Percentiles rank a stretch among this genome's conserved stretches.
Evolutionary conservation across 352 stramenopile species (phyloP).

Genomic region (Pythium diclinum): DNA sequence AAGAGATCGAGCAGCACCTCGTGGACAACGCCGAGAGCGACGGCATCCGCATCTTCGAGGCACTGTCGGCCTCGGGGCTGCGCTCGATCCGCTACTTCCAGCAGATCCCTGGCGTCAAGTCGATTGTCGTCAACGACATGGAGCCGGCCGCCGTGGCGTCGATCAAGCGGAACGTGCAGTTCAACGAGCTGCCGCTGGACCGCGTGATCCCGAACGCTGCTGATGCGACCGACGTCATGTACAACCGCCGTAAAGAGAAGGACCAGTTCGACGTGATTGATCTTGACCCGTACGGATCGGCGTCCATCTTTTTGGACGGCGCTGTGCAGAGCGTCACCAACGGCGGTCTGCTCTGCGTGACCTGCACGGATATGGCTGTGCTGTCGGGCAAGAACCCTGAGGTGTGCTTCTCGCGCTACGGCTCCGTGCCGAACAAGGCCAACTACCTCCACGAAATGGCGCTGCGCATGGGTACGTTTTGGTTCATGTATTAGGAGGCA

Average conservation of each 20-base stretch:
- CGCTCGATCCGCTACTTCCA: conserved; percentile 99
- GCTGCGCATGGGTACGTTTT: conserved; percentile 66
- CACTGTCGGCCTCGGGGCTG: conserved; percentile 96
- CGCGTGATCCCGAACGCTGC: conserved; percentile 83
- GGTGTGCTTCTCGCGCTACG: conserved; percentile 87
- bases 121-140: conserved; percentile 99
- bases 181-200: conserved; percentile 81
- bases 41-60: conserved; percentile 97
- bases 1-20: conserved; percentile 74
- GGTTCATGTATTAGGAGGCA: neutral
- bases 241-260: conserved; percentile 75
- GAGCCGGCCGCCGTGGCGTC: conserved; percentile 94
- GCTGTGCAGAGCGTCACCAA: conserved; percentile 95
- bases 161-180: conserved; percentile 94
- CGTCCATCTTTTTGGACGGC: conserved; percentile 97
- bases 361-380: conserved; percentile 98
- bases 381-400: conserved; percentile 87
- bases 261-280: conserved; percentile 99
- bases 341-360: conserved; percentile 98
- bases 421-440: conserved; percentile 82
- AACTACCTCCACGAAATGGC: conserved; percentile 89
- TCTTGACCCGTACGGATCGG: conserved; percentile 98
- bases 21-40: conserved; percentile 55
- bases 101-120: conserved; percentile 96
- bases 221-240: conserved; percentile 88